Evolutionary conservation across 495 filamentous ascomycete genomes (phyloP).

Genomic region (Penicillium manginii): DNA sequence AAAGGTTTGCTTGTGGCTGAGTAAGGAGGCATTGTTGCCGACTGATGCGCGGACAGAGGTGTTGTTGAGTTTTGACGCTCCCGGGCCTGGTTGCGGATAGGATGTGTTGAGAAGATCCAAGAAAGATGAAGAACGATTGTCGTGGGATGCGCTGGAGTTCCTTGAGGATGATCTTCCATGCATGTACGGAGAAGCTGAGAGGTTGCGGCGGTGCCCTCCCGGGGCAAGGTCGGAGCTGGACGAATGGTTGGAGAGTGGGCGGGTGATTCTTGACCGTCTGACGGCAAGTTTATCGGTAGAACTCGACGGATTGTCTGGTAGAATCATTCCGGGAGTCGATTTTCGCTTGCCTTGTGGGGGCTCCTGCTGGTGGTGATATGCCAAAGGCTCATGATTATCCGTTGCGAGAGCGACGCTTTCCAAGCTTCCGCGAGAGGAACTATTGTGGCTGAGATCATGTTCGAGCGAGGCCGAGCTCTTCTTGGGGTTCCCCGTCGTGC

Average conservation of each 20-base stretch:
- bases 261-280: conserved; percentile 56
- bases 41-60: conserved; percentile 74
- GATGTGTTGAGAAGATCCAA: conserved; percentile 85
- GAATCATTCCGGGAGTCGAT: conserved; percentile 20
- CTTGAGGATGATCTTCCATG: conserved; percentile 60
- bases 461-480: conserved; percentile 34
- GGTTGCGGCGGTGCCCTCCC: conserved; percentile 60
- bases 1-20: conserved; percentile 88
- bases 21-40: conserved; percentile 83
- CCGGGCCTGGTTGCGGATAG: conserved; percentile 84
- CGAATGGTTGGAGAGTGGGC: conserved; percentile 75
- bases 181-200: conserved; percentile 52
- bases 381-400: conserved; percentile 49
- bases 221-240: conserved; percentile 64
- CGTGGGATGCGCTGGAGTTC: conserved; percentile 68
- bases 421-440: conserved; percentile 45
- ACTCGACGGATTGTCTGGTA: conserved; percentile 25
- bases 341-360: conserved; percentile 14
- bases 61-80: conserved; percentile 74
- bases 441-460: conserved; percentile 31
- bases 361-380: conserved; percentile 54
- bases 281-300: conserved; percentile 62
- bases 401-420: conserved; percentile 39
- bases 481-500: conserved; percentile 22
- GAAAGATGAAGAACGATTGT: conserved; percentile 78